Conservation (phyloP, 768 basidiomycete genomes). For the Boletellus ananiceps region DNA sequence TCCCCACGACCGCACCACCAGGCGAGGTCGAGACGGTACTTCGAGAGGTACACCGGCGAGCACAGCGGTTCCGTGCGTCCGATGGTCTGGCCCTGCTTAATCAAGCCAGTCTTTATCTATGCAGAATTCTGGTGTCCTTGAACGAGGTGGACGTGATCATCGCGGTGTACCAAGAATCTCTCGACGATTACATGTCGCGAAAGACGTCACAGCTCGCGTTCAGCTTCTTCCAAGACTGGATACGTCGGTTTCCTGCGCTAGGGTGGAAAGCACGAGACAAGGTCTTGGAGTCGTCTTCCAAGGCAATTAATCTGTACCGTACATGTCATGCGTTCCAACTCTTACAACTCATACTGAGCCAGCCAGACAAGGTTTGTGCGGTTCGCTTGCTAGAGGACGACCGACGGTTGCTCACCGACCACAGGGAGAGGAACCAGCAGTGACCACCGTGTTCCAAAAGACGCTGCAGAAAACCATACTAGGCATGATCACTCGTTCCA, state of each 20-base stretch:
- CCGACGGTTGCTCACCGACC: conserved; percentile 7
- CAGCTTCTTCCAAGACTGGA: conserved; percentile 74
- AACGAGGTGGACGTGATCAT: conserved; percentile 40
- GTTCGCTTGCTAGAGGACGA: neutral
- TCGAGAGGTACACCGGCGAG: conserved; percentile 64
- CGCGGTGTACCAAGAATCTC: conserved; percentile 57
- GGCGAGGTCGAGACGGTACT: conserved; percentile 44
- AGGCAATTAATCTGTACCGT: conserved; percentile 73
- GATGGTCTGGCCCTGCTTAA: conserved; percentile 63
- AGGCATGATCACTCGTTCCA: conserved; percentile 44
- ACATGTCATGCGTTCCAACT: conserved; percentile 71
- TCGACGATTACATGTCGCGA: conserved; percentile 72
- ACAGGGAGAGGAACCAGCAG: conserved; percentile 39
- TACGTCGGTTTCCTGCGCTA: conserved; percentile 55
- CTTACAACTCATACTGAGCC: conserved; percentile 57
- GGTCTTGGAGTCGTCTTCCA: conserved; percentile 51
- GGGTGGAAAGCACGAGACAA: conserved; percentile 64
- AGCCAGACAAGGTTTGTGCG: conserved; percentile 27
- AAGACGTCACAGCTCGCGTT: conserved; percentile 75
- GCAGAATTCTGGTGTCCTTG: conserved; percentile 44
- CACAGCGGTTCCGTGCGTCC: conserved; percentile 57
- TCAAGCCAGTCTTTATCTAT: conserved; percentile 66
- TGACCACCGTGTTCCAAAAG: conserved; percentile 42
- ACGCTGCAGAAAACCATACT: conserved; percentile 47
- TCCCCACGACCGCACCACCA: conserved; percentile 35